Base-by-base conservation (phyloP, 805 yeast genomes). In the Starmerella stigmatis region DNA sequence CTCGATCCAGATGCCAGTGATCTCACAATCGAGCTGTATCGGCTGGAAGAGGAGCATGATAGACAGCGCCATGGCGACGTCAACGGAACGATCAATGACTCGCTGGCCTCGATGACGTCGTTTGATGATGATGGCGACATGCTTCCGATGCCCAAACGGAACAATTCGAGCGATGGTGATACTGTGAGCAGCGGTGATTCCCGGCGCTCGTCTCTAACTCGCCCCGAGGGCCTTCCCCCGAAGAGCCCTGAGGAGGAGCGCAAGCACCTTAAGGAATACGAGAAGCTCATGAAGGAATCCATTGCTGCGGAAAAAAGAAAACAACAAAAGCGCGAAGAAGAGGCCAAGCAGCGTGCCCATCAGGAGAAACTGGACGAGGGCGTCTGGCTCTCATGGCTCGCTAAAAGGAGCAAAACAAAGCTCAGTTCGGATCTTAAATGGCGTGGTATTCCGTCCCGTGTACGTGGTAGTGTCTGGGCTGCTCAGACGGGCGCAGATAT, bases 221-320 rank as follows among this genome's bases (percentile, higher is more conserved):
- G 89, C 44, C 86, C 83, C 21, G 61, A 70, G 1, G 73, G 76
- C 65, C 61, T 81, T 30, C 88, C 89, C 0, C 84, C 86, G 35
- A 81, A 81, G 58, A 61, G 72, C 21, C 57, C 61, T 15, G 60
- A 62, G 16, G 86, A 81, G 53, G 70, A 72, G 15, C 44, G 60
- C 23, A 73, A 69, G 48, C 88, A 81, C 57, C 65, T 73, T 34
- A 61, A 62, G 34, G 78, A 76, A 54, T 76, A 73, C 46, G 73
- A 75, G 28, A 59, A 63, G 37, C 57, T 72, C 16, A 58, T 68
- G 26, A 58, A 57, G 21, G 54, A 62, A 11, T 57, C 64, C 3
- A 63, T 58, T 9, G 65, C 63, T 30, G 62, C 62, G 21, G 65
- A 63, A 11, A 59, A 61, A 37, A 78, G 73, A 54, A 52, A 53